phyloP scores from a whole-genome alignment of 768 basidiomycete genomes.

The Collybia sp. region DNA sequence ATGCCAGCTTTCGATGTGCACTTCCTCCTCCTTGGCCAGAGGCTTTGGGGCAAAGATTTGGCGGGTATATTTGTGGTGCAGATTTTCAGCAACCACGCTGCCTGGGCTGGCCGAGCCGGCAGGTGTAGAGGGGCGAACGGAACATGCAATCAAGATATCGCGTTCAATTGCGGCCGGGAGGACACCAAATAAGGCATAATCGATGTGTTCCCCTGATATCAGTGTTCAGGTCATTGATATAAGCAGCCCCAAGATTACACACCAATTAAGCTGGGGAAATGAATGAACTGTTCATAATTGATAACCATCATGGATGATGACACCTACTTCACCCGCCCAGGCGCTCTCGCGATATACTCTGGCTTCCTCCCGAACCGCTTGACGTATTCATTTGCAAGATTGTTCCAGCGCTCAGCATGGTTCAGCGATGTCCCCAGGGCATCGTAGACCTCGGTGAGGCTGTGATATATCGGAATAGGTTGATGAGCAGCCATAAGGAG shows the following conservation, averaged over 20 bases:
- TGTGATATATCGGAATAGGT: conserved; percentile 58
- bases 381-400: conserved; percentile 57
- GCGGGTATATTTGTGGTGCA: conserved; percentile 53
- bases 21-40: conserved; percentile 26
- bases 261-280: conserved; percentile 38
- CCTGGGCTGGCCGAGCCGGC: conserved; percentile 32
- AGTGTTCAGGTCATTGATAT: not conserved
- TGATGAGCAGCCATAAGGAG: conserved; percentile 47
- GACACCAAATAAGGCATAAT: conserved; percentile 80
- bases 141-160: conserved; percentile 79
- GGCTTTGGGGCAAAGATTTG: conserved; percentile 54
- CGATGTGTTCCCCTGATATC: conserved; percentile 70
- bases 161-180: conserved; percentile 82
- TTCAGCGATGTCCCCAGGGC: conserved; percentile 48
- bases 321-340: conserved; percentile 75
- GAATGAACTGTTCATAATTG: not conserved
- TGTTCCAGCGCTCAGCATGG: conserved; percentile 58
- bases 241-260: not conserved
- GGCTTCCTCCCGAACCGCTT: conserved; percentile 63
- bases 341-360: conserved; percentile 68
- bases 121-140: conserved; percentile 26
- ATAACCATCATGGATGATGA: not conserved
- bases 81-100: conserved; percentile 58
- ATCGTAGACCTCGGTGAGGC: conserved; percentile 50
- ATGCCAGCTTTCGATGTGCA: conserved; percentile 55